Evolutionary conservation across 345 rosid species (phyloP).

Genomic region (Linum trigynum): DNA sequence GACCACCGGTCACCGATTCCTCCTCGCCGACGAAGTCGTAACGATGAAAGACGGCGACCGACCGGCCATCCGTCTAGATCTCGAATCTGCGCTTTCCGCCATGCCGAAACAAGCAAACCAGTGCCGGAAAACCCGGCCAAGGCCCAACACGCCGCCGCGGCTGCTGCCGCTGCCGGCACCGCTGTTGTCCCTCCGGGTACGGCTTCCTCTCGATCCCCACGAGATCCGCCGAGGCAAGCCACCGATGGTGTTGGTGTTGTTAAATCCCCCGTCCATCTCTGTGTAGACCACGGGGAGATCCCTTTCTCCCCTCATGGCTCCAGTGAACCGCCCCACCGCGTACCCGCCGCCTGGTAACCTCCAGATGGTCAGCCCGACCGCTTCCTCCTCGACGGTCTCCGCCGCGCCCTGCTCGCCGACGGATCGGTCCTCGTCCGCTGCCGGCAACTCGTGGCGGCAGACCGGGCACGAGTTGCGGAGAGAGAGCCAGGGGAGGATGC

Average conservation of each 20-base stretch:
- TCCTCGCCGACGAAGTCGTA: conserved; percentile 23
- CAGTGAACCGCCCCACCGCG: conserved; percentile 85
- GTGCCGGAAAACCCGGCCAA: conserved; percentile 12
- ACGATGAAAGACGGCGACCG: conserved; percentile 14
- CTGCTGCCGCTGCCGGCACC: conserved; percentile 7
- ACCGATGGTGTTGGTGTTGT: conserved; percentile 20
- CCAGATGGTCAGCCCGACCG: conserved; percentile 88
- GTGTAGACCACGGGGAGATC: conserved; percentile 80
- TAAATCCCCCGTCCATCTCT: conserved; percentile 82
- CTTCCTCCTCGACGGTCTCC: conserved; percentile 23
- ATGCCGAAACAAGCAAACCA: conserved; percentile 22
- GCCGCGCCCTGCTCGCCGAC: not conserved
- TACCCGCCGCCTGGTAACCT: conserved; percentile 89
- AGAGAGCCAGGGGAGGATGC: conserved; percentile 88
- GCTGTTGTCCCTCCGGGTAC: conserved; percentile 40
- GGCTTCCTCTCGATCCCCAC: conserved; percentile 50
- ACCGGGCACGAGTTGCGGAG: conserved; percentile 85
- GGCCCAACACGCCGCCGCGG: conserved; percentile 1
- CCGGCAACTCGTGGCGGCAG: conserved; percentile 80
- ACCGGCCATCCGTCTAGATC: conserved; percentile 13
- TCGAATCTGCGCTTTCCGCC: conserved; percentile 20
- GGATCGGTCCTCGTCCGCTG: conserved; percentile 10
- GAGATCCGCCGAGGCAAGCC: conserved; percentile 69
- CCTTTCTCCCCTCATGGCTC: conserved; percentile 65
- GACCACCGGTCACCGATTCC: conserved; percentile 23